These are phyloP conservation scores for Monosporascus sp. DNA, from an alignment of 2,329 filamentous ascomycete genomes.

Conservation along the genomic window DNA sequence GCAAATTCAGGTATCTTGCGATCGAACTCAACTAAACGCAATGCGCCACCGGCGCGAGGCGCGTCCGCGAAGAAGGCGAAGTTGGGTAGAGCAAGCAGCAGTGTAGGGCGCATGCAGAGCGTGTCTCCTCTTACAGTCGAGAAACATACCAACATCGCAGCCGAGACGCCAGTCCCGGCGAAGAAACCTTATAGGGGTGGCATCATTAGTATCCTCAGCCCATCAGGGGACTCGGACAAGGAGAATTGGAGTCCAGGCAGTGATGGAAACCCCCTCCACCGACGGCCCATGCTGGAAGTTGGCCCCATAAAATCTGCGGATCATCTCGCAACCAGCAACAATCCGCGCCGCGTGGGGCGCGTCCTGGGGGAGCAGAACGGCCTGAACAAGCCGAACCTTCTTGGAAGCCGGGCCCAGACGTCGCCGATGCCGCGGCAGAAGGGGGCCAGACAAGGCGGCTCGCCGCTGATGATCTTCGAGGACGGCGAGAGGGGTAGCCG, in stretches of 20 bases:
- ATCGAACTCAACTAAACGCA: slow-evolving; percentile 61
- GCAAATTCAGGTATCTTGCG: slow-evolving; percentile 34
- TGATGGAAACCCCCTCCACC: slow-evolving; percentile 33
- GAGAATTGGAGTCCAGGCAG: slow-evolving; percentile 75
- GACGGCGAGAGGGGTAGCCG: slow-evolving; percentile 32
- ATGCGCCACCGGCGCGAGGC: slow-evolving; percentile 38
- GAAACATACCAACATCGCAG: slow-evolving; percentile 11
- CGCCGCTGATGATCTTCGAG: slow-evolving; percentile 46
- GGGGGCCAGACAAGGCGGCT: slow-evolving; percentile 16
- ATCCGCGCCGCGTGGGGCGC: slow-evolving; percentile 38
- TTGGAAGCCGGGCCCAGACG: slow-evolving; percentile 32
- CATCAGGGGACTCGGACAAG: slow-evolving; percentile 77
- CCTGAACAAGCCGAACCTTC: slow-evolving; percentile 25
- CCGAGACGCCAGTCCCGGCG: slow-evolving; percentile 14
- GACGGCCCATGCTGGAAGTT: slow-evolving; percentile 33
- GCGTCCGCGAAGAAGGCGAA: slow-evolving; percentile 54
- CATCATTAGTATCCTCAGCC: slow-evolving; percentile 35
- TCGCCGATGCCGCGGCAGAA: slow-evolving; percentile 30
- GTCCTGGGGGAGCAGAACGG: slow-evolving; percentile 36
- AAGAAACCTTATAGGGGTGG: slow-evolving; percentile 34
- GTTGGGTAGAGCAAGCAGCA: slow-evolving; percentile 57
- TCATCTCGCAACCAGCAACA: slow-evolving; percentile 11
- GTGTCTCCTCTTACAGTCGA: slow-evolving; percentile 23
- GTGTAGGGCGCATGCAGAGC: slow-evolving; percentile 56
- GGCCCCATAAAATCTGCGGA: slow-evolving; percentile 14